phyloP scores from a whole-genome alignment of 2,329 filamentous ascomycete genomes.

The Thermothelomyces thermophilus region DNA sequence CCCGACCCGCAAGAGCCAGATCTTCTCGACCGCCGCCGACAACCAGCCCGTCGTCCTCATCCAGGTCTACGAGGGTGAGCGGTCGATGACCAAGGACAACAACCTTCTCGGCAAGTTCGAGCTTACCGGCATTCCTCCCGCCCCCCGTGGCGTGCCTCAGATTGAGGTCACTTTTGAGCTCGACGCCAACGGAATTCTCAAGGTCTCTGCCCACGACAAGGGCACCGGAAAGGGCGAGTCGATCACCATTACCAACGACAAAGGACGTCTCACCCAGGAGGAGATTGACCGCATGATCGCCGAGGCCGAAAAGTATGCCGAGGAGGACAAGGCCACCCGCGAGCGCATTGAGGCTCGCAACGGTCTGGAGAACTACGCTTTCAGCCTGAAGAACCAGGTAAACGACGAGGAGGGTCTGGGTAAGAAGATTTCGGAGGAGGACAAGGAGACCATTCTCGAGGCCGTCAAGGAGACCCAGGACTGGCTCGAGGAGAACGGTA shows the following conservation, averaged over 20 bases:
- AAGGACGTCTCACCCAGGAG: constrained; percentile 99
- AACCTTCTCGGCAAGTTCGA: constrained; percentile 98
- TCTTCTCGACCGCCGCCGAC: constrained; percentile 98
- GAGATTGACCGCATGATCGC: constrained; percentile 99
- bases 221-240: constrained; percentile 99
- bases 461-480: constrained; percentile 95
- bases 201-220: constrained; percentile 97
- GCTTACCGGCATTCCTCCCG: constrained; percentile 93
- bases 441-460: constrained; percentile 92
- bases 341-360: constrained; percentile 96
- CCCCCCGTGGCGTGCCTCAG: constrained; percentile 95
- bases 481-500: constrained; percentile 92
- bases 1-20: constrained; percentile 98
- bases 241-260: constrained; percentile 99
- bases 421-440: constrained; percentile 90
- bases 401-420: constrained; percentile 88
- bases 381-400: constrained; percentile 97
- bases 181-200: constrained; percentile 99
- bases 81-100: constrained; percentile 98
- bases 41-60: constrained; percentile 99
- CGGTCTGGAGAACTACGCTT: constrained; percentile 96
- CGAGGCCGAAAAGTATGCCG: constrained; percentile 99
- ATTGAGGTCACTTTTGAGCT: constrained; percentile 98
- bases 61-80: constrained; percentile 98
- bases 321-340: constrained; percentile 87